These are phyloP conservation scores for Triticum monococcum DNA, from an alignment of 176 grass and related monocot genomes.

Conservation along the genomic window DNA sequence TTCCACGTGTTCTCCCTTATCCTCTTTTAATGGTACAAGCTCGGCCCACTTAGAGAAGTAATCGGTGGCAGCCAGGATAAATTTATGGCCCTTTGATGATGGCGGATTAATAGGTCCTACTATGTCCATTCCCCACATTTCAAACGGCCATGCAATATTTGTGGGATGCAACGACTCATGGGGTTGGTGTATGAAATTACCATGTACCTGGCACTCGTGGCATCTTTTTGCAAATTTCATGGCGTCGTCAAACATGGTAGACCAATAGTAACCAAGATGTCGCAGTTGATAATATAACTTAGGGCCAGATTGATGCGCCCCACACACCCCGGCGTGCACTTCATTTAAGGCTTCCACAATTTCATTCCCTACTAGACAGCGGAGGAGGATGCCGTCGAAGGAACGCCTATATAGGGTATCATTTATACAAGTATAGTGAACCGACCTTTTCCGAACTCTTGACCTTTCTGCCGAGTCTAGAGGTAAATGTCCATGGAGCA, in stretches of 20 bases:
- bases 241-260: neutral
- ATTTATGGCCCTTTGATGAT: no score
- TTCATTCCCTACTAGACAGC: neutral
- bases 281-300: neutral
- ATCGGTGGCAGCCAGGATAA: no score
- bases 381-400: neutral
- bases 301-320: neutral
- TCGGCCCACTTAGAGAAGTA: no score
- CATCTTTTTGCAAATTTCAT: neutral
- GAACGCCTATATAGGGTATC: neutral
- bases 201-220: neutral
- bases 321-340: neutral
- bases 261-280: neutral
- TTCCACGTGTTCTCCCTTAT: no score
- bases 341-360: neutral
- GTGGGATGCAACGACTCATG: neutral
- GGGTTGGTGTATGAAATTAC: neutral
- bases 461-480: neutral
- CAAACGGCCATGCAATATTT: no score
- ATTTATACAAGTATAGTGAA: neutral
- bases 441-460: neutral
- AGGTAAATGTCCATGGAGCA: neutral
- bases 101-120: no score
- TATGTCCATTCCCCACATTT: no score
- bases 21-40: no score